Conservation (phyloP, 2,329 filamentous ascomycete species). For the Sporothrix brasiliensis region DNA sequence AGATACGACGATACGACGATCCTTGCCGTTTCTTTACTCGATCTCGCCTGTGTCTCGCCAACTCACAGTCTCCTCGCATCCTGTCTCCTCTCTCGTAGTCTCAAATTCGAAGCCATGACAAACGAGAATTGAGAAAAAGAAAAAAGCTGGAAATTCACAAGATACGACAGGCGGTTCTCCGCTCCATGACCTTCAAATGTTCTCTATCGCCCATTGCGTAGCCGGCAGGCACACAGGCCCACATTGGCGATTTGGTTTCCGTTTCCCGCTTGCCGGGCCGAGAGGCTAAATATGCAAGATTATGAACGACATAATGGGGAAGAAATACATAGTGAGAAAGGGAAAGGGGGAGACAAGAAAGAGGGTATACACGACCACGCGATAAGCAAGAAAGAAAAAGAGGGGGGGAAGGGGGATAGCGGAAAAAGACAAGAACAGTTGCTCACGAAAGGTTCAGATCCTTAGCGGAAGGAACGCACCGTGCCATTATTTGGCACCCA, state of each 20-base stretch:
- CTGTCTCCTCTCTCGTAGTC: not conserved
- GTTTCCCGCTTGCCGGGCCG: constrained; percentile 14
- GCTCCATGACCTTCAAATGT: not conserved
- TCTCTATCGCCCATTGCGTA: not conserved
- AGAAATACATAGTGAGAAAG: not conserved
- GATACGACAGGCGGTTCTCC: not conserved
- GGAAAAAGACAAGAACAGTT: not conserved
- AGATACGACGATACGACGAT: not conserved
- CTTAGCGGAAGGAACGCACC: not conserved
- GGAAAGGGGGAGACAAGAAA: not conserved
- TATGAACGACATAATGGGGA: not conserved
- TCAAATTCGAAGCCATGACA: not conserved
- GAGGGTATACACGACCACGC: not conserved
- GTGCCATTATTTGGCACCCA: no score
- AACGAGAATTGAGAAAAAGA: not conserved
- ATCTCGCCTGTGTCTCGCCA: constrained; percentile 6
- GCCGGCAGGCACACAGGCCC: constrained; percentile 8
- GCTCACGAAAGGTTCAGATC: not conserved
- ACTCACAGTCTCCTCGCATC: not conserved
- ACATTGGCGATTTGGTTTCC: constrained; percentile 6
- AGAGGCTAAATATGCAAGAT: constrained; percentile 26
- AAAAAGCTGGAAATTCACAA: not conserved
- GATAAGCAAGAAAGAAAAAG: not conserved
- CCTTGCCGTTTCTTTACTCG: not conserved
- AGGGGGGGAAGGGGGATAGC: not conserved